Percentiles rank a stretch among this genome's conserved stretches.
phyloP scores from a whole-genome alignment of 371 early-diverging fungal genomes.

The Mortierella sp. region DNA sequence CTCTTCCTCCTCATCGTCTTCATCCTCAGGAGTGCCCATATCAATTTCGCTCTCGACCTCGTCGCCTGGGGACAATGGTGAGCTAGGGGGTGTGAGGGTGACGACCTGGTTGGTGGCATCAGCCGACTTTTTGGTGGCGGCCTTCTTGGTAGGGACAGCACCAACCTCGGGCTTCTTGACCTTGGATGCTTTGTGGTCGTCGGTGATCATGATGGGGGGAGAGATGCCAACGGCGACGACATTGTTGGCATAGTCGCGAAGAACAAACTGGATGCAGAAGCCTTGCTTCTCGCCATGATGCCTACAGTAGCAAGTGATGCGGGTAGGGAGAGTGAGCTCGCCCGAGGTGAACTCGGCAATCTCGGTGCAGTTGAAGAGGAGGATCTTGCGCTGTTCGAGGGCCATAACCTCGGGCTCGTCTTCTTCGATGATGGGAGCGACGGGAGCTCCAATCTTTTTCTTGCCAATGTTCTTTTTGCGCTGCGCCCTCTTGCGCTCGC shows the following conservation, averaged over 20 bases:
- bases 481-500: constrained; percentile 71
- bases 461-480: constrained; percentile 58
- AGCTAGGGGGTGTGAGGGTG: constrained; percentile 48
- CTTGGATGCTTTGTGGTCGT: constrained; percentile 94
- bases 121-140: constrained; percentile 19
- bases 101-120: constrained; percentile 37
- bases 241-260: constrained; percentile 76
- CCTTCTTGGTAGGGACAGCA: constrained; percentile 29
- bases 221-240: constrained; percentile 87
- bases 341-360: constrained; percentile 92
- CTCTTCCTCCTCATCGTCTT: constrained; percentile 54
- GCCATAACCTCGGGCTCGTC: constrained; percentile 68
- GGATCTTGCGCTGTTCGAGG: constrained; percentile 77
- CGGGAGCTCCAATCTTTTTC: constrained; percentile 44
- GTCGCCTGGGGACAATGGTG: constrained; percentile 42
- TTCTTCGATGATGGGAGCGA: constrained; percentile 44
- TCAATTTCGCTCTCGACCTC: constrained; percentile 45
- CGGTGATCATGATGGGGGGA: constrained; percentile 96
- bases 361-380: constrained; percentile 91
- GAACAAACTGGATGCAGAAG: constrained; percentile 86
- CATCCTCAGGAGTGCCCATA: constrained; percentile 44
- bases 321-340: constrained; percentile 89
- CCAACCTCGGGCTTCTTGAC: constrained; percentile 61
- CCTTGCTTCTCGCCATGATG: constrained; percentile 94
- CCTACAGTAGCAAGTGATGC: constrained; percentile 96